phyloP scores from a whole-genome alignment of 2,329 filamentous ascomycete genomes.

The Cercospora sp. region DNA sequence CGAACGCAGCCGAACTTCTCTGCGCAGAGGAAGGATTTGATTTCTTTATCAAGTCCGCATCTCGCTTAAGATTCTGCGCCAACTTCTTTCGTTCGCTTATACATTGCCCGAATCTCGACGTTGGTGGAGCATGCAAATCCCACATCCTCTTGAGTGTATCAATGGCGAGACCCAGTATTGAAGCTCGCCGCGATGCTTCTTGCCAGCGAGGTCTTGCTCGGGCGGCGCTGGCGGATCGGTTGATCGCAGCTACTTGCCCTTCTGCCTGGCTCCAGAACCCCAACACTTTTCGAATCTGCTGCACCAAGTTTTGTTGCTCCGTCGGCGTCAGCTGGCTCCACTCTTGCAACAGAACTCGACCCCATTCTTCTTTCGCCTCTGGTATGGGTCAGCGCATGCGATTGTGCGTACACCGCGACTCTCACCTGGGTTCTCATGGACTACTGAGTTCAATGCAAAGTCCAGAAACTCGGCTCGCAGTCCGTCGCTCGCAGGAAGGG shows the following conservation, averaged over 20 bases:
- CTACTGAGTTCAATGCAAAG: background rate
- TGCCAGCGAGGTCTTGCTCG: background rate
- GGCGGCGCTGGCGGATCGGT: background rate
- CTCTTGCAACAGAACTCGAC: background rate
- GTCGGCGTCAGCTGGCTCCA: background rate
- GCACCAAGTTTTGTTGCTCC: background rate
- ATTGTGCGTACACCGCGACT: background rate
- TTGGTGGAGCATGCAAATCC: background rate
- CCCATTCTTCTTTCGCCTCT: background rate
- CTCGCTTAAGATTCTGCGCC: background rate
- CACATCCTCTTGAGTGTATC: constrained; percentile 3
- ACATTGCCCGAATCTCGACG: background rate
- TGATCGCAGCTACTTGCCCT: background rate
- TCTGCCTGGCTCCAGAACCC: background rate
- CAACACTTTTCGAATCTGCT: background rate
- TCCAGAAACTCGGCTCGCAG: background rate
- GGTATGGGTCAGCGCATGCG: background rate
- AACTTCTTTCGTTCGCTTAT: background rate
- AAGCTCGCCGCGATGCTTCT: background rate
- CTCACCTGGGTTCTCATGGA: background rate
- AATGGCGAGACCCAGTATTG: background rate
- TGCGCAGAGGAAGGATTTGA: background rate
- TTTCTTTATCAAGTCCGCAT: background rate
- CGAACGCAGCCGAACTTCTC: background rate
- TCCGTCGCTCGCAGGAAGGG: background rate